phyloP scores from a whole-genome alignment of 108 stramenopile genomes.

The Discostella stelligeroides region DNA sequence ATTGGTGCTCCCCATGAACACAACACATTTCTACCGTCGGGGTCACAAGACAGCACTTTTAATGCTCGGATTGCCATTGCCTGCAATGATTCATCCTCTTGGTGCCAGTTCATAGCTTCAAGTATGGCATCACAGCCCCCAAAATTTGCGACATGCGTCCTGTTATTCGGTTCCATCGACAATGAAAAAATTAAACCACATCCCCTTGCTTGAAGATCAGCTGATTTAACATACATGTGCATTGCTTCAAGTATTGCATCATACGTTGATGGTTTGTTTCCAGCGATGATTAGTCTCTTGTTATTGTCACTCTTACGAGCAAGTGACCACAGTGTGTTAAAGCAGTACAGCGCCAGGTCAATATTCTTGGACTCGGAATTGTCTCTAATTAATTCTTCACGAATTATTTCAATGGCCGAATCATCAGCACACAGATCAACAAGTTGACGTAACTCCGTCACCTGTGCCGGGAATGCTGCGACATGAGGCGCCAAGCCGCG shows the following conservation, averaged over 20 bases:
- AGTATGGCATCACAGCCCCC: slow-evolving; percentile 43
- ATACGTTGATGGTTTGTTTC: slow-evolving; percentile 25
- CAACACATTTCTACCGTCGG: slow-evolving; percentile 24
- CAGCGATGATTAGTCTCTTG: slow-evolving; percentile 27
- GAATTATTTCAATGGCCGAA: slow-evolving; percentile 27
- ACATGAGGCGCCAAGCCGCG: not conserved
- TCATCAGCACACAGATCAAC: slow-evolving; percentile 19
- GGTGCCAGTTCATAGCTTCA: slow-evolving; percentile 21
- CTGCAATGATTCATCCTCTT: slow-evolving; percentile 27
- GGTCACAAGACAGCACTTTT: slow-evolving; percentile 36
- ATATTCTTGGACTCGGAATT: slow-evolving; percentile 16
- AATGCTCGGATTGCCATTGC: slow-evolving; percentile 38
- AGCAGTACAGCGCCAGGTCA: slow-evolving; percentile 38
- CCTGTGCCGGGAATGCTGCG: slow-evolving; percentile 18
- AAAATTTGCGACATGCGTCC: slow-evolving; percentile 30
- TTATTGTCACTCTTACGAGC: slow-evolving; percentile 38
- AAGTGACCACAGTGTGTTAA: slow-evolving; percentile 36
- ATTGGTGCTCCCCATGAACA: slow-evolving; percentile 7
- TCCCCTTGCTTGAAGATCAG: slow-evolving; percentile 31
- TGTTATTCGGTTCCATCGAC: slow-evolving; percentile 26
- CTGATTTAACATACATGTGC: slow-evolving; percentile 30
- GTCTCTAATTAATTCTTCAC: slow-evolving; percentile 27
- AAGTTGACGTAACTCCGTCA: slow-evolving; percentile 22
- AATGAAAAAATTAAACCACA: slow-evolving; percentile 42
- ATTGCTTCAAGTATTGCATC: slow-evolving; percentile 54